Percentiles rank a stretch among this genome's conserved stretches.
phyloP scores from a whole-genome alignment of 805 yeast species.

The Torulaspora indica region DNA sequence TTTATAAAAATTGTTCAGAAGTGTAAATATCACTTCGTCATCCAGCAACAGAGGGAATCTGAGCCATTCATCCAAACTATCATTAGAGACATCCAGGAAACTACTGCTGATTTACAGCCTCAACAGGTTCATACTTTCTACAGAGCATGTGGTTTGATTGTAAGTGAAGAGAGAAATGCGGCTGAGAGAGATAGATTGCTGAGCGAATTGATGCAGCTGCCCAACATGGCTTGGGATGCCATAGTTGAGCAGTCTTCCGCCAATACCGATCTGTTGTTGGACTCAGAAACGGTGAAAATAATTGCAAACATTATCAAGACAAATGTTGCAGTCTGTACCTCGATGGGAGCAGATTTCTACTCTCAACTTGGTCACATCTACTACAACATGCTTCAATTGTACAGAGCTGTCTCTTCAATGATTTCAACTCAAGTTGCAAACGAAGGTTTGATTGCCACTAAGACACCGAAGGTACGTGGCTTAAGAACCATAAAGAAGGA shows the following conservation, averaged over 20 bases:
- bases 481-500: constrained; percentile 95
- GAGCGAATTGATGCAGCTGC: constrained; percentile 77
- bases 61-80: constrained; percentile 92
- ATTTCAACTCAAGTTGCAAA: constrained; percentile 72
- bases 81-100: constrained; percentile 72
- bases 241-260: constrained; percentile 79
- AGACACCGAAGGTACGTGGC: constrained; percentile 91
- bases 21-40: constrained; percentile 93
- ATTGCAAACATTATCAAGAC: constrained; percentile 93
- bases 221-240: constrained; percentile 91
- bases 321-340: constrained; percentile 90
- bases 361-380: constrained; percentile 84
- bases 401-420: constrained; percentile 82
- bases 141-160: constrained; percentile 93
- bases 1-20: constrained; percentile 92
- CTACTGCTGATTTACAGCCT: constrained; percentile 89
- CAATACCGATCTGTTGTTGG: constrained; percentile 73
- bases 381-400: constrained; percentile 82
- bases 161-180: constrained; percentile 75
- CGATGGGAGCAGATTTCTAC: constrained; percentile 87
- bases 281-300: constrained; percentile 82
- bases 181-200: constrained; percentile 67
- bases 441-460: constrained; percentile 86
- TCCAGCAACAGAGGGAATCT: constrained; percentile 74
- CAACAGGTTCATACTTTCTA: constrained; percentile 97